Evolutionary conservation across 2,329 filamentous ascomycete species (phyloP), one percentile per base, ranked within the genome.

Genomic region (Penicillium nordicum): DNA sequence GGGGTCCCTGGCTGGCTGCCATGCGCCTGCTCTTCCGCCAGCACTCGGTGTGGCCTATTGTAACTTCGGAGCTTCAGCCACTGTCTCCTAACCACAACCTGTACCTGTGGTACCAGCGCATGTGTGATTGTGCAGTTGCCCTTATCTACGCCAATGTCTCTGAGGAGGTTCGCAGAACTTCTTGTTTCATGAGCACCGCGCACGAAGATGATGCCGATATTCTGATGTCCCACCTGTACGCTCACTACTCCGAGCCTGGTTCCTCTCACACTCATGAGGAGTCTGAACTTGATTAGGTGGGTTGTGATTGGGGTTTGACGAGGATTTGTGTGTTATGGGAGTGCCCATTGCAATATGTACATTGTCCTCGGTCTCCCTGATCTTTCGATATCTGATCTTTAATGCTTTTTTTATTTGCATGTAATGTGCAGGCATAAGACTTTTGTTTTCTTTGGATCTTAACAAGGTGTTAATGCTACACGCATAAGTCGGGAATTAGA

Each of bases 121-220:
- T 57, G 57, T 4, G 45, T 16, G 38, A 44, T 8, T 51, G 48
- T 23, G 53, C 58, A 10, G 10, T 56, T 1, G 37, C 40, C 0
- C 30, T 56, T 2, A 54, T 60, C 18, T 60, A 48, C 6, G 9
- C 21, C 36, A 50, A 53, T 7, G 49, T 60, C 25, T 57, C 57
- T 2, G 21, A 40, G 1, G 37, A 41, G 11, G 25, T 57, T 10
- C 53, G 53, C 5, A 29, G 46, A 2, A n/a, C 43, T 1, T 12
- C 18, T 11, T 59, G 53, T 21, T 49, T 60, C 11, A 11, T 55
- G 12, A 11, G 1, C 3, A 23, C 18, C n/a, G 6, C 27, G n/a
- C 1, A 10, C 3, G 10, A 23, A 0, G 45, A 46, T 23, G 32
- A 32, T 29, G 25, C 49, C 5, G 27, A 34, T 5, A 3, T 14